Conservation (phyloP, 768 basidiomycete genomes). For the Nevesoporus exiguus region DNA sequence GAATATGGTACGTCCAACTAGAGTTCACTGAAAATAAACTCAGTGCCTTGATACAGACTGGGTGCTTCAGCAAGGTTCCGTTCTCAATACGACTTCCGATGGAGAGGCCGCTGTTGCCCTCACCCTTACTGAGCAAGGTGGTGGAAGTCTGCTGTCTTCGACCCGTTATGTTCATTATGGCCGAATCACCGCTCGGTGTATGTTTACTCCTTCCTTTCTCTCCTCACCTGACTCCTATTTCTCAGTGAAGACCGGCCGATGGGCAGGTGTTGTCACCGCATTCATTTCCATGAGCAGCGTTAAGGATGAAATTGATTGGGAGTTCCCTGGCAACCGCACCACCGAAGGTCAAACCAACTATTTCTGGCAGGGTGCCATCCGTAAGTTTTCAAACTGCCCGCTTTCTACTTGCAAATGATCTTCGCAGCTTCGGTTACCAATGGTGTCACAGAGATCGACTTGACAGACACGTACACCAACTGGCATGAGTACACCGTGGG, state of each 20-base stretch:
- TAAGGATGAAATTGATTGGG: slow-evolving; percentile 88
- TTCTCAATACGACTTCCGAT: slow-evolving; percentile 59
- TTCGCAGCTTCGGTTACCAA: slow-evolving; percentile 43
- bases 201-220: not conserved
- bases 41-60: slow-evolving; percentile 46
- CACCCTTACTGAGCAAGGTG: slow-evolving; percentile 63
- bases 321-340: slow-evolving; percentile 65
- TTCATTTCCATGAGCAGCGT: slow-evolving; percentile 83
- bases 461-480: slow-evolving; percentile 62
- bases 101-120: slow-evolving; percentile 62
- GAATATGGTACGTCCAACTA: slow-evolving; percentile 49
- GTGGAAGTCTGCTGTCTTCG: slow-evolving; percentile 74
- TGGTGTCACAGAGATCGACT: slow-evolving; percentile 45
- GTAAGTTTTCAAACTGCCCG: slow-evolving; percentile 37
- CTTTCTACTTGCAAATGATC: not conserved
- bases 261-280: slow-evolving; percentile 80
- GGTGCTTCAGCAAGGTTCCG: slow-evolving; percentile 63
- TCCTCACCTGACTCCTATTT: not conserved
- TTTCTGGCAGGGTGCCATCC: slow-evolving; percentile 73
- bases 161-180: slow-evolving; percentile 85
- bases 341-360: slow-evolving; percentile 73
- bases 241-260: slow-evolving; percentile 73
- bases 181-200: slow-evolving; percentile 61
- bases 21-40: not conserved
- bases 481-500: slow-evolving; percentile 77